phyloP scores from a whole-genome alignment of 768 basidiomycete genomes.

The Suillus placidus region DNA sequence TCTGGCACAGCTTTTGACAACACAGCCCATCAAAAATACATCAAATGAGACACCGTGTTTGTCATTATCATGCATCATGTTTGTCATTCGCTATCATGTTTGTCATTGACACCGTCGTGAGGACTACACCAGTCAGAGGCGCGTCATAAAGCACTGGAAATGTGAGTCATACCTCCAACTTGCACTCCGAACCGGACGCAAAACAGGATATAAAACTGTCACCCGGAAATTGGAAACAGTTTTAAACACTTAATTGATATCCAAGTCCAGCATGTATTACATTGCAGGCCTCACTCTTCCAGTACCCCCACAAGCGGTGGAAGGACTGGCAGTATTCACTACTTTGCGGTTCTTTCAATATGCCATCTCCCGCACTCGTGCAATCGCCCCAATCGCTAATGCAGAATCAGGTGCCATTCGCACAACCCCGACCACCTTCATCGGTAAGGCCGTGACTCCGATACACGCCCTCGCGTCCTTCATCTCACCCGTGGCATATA shows the following conservation, averaged over 20 bases:
- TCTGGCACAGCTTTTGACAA: no score
- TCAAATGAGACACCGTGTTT: no score
- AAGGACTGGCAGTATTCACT: conserved; percentile 28
- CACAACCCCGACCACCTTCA: conserved; percentile 17
- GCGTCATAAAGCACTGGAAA: no score
- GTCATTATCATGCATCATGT: no score
- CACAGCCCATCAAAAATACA: no score
- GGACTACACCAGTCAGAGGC: no score
- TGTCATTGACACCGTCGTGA: no score
- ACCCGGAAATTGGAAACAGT: neutral
- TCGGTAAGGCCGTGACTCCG: conserved; percentile 31
- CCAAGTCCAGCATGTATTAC: conserved; percentile 20
- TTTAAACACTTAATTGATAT: conserved; percentile 20
- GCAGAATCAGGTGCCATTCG: conserved; percentile 24
- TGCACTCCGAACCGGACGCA: no score
- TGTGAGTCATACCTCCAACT: no score
- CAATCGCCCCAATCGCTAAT: conserved; percentile 6
- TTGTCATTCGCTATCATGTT: no score
- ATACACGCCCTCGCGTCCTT: conserved; percentile 27
- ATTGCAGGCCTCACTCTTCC: conserved; percentile 27
- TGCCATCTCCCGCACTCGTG: conserved; percentile 15
- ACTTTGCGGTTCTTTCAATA: conserved; percentile 30
- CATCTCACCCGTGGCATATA: conserved; percentile 32
- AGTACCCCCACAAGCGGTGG: conserved; percentile 21
- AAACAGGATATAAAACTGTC: neutral